Conservation (phyloP, 345 rosid species). For the Sonneratia alba region DNA sequence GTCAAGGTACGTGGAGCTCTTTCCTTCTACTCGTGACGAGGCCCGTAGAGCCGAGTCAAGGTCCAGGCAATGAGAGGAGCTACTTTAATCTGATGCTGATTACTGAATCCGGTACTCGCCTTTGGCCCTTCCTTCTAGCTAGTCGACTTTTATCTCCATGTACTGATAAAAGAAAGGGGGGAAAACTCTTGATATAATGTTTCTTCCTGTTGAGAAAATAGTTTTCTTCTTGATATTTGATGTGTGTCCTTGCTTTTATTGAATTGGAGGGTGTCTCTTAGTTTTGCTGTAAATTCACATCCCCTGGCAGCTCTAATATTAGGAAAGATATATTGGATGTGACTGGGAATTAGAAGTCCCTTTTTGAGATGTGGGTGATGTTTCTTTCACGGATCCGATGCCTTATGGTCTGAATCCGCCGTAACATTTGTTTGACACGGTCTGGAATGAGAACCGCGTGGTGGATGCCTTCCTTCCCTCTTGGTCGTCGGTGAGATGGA, state of each 20-base stretch:
- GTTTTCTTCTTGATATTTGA: neutral
- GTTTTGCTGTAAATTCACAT: neutral
- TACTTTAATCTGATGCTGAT: neutral
- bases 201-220: neutral
- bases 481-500: too few relatives aligned
- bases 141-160: neutral
- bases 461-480: too few relatives aligned
- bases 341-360: neutral
- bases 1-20: conserved; percentile 74
- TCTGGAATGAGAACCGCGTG: too few relatives aligned
- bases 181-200: neutral
- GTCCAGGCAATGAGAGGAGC: conserved; percentile 56
- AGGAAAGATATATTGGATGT: neutral
- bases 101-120: neutral
- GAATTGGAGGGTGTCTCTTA: neutral
- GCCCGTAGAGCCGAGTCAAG: conserved; percentile 86
- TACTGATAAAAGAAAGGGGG: neutral
- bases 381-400: too few relatives aligned
- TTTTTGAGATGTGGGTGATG: too few relatives aligned
- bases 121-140: neutral
- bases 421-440: too few relatives aligned
- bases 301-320: neutral
- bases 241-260: neutral
- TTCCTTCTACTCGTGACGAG: conserved; percentile 75
- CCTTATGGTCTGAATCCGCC: too few relatives aligned